These are phyloP conservation scores for sorghum (Sorghum bicolor) DNA, from an alignment of 176 grass and related monocot genomes.

Conservation along the genomic window Sorghum_bicolor_NCBIv3 NC_012871.2:66599001-66599500, in stretches of 20 bases:
- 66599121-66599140: not conserved
- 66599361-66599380: no score
- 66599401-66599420: no score
- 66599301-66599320: not conserved
- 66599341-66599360: no score
- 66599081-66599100: not conserved
- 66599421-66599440: no score
- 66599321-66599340: not conserved
- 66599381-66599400: no score
- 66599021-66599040: not conserved
- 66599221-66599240: not conserved
- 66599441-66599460: no score
- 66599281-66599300: not conserved
- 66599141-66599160: not conserved
- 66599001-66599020: no score
- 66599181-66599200: not conserved
- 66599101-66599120: not conserved
- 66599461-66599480: no score
- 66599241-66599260: not conserved
- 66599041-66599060: not conserved
- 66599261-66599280: not conserved
- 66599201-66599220: not conserved
- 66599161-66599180: not conserved
- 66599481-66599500: no score
- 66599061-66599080: not conserved